phyloP scores from a whole-genome alignment of 2,329 filamentous ascomycete species.

The Cytospora piceicola region DNA sequence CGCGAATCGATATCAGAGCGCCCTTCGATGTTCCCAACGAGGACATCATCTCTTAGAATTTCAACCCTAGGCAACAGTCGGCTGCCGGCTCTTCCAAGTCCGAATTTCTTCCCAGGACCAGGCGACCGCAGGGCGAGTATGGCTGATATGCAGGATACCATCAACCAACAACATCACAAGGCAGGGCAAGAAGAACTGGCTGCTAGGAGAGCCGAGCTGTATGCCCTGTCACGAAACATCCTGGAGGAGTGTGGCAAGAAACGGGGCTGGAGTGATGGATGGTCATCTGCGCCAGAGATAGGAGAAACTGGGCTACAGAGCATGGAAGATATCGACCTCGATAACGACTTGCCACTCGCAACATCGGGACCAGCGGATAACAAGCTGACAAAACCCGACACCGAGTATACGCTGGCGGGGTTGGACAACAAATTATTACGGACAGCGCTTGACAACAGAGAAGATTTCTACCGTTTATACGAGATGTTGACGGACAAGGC shows the following conservation, averaged over 20 bases:
- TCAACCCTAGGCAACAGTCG: constrained; percentile 40
- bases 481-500: constrained; percentile 83
- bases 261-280: constrained; percentile 76
- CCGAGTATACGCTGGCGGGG: constrained; percentile 44
- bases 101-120: constrained; percentile 57
- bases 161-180: constrained; percentile 47
- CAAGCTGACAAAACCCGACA: constrained; percentile 31
- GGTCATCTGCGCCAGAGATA: constrained; percentile 63
- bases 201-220: constrained; percentile 79
- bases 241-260: constrained; percentile 74
- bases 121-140: constrained; percentile 43
- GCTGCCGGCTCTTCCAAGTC: constrained; percentile 48
- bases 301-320: constrained; percentile 48
- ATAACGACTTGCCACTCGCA: constrained; percentile 45
- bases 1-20: constrained; percentile 63
- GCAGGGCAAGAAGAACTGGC: constrained; percentile 79
- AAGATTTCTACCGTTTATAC: constrained; percentile 69
- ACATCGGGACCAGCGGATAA: constrained; percentile 30
- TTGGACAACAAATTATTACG: constrained; percentile 61
- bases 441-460: constrained; percentile 62
- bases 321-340: constrained; percentile 63
- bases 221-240: constrained; percentile 77
- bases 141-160: constrained; percentile 44
- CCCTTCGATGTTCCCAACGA: constrained; percentile 70
- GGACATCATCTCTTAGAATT: constrained; percentile 64